phyloP scores from a whole-genome alignment of 305 asterid species.

The Galium porrigens region DNA sequence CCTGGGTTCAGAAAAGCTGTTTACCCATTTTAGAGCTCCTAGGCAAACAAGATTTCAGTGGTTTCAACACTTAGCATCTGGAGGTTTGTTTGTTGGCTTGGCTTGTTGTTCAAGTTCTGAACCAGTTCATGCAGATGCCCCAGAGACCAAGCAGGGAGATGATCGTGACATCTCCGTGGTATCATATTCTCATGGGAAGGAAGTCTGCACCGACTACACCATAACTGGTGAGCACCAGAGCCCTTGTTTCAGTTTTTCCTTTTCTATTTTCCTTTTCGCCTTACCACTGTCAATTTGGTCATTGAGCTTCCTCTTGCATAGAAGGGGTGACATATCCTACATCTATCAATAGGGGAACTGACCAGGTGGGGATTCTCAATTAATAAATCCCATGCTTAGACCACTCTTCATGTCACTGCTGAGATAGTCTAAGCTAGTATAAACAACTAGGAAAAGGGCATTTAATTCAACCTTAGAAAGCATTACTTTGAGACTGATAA shows the following conservation, averaged over 20 bases:
- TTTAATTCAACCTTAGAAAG: neutral
- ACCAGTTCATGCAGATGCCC: constrained; percentile 46
- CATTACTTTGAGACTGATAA: neutral
- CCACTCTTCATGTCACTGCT: neutral
- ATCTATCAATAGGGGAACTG: neutral
- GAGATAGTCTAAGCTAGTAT: neutral
- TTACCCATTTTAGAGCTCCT: constrained; percentile 33
- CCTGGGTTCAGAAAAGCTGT: constrained; percentile 25
- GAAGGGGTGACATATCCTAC: neutral
- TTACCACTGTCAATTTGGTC: neutral
- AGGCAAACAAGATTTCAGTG: constrained; percentile 24
- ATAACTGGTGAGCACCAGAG: constrained; percentile 46
- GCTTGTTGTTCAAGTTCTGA: constrained; percentile 45
- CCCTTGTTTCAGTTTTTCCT: constrained; percentile 10
- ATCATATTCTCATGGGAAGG: constrained; percentile 40
- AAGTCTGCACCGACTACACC: constrained; percentile 47
- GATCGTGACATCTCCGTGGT: constrained; percentile 20
- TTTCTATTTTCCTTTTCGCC: neutral
- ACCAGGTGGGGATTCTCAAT: neutral
- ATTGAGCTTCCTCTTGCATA: neutral
- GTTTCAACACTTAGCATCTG: constrained; percentile 29
- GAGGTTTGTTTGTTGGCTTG: constrained; percentile 40
- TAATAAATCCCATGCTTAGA: neutral
- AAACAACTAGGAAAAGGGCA: neutral
- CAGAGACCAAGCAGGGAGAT: constrained; percentile 24